A percentile compares a stretch with the other conserved stretches of the same genome.
Evolutionary conservation across 768 basidiomycete species (phyloP).

Genomic region (Jaapia argillacea): DNA sequence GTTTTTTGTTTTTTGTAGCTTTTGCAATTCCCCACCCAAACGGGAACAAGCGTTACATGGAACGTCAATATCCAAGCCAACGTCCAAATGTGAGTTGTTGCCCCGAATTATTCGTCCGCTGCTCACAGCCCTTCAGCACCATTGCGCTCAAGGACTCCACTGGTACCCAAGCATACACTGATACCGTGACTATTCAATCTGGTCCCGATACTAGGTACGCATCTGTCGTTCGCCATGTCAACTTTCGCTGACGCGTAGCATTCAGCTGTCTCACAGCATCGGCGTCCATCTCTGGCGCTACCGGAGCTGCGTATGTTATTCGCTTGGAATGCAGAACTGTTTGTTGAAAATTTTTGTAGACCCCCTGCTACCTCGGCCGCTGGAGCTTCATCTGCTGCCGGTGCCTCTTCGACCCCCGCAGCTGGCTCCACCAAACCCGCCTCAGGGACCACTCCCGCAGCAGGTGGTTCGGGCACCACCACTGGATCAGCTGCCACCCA

Average conservation of each 20-base stretch:
- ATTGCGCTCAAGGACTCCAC: constrained; percentile 46
- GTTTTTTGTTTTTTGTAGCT: constrained; percentile 36
- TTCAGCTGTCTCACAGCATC: constrained; percentile 9
- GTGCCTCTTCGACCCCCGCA: too few relatives aligned
- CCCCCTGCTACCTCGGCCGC: background rate
- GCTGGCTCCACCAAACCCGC: too few relatives aligned
- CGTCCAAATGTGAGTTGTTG: constrained; percentile 34
- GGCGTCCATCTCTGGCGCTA: too few relatives aligned
- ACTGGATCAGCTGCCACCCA: constrained; percentile 6
- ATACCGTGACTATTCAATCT: constrained; percentile 32
- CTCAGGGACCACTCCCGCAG: background rate
- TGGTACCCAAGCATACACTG: constrained; percentile 42
- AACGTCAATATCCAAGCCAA: constrained; percentile 33
- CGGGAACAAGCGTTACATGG: constrained; percentile 42
- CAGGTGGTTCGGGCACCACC: background rate
- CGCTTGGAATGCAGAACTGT: background rate
- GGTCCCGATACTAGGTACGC: constrained; percentile 27
- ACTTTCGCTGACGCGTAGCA: background rate
- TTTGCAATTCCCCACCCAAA: constrained; percentile 38
- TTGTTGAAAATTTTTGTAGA: background rate
- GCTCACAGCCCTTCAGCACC: constrained; percentile 27
- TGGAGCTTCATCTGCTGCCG: background rate
- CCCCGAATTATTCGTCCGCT: background rate
- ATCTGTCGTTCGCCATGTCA: background rate
- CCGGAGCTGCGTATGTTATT: too few relatives aligned